Evolutionary conservation across 1,284 basidiomycete species (phyloP), one percentile per base, ranked within the genome.

Genomic region (Dichomitus squalens): DNA sequence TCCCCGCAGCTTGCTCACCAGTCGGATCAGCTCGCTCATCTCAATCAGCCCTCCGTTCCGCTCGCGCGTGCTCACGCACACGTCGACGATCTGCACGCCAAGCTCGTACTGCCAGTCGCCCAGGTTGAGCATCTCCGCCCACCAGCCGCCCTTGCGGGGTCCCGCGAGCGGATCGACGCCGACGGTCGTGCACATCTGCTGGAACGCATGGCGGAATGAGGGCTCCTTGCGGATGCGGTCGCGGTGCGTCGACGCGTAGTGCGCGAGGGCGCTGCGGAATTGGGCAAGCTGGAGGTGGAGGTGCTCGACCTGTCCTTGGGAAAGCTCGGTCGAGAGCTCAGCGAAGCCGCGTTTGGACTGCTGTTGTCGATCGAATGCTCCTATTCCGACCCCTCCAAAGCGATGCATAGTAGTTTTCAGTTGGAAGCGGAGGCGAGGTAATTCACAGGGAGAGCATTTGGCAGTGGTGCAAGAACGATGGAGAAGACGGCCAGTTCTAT

Each of bases 81-180:
- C 86, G 71, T 99, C 96, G 48, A 99, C 95, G 61, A 99, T 91
- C 77, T 99, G 96, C 25, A 98, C 93, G 2, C 94, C 94, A 1
- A 99, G 84, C 68, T 97, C 96, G 71, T 94, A 93, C 68, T 95
- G 91, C 93, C 94, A 99, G 71, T 99, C 97, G 7, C 93, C 87
- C 50, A 92, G 73, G 0, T 93, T 93, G 16, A 98, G 81, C 67
- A 94, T 77, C 70, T 95, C 95, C 21, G 85, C 88, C 88, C 91
- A 93, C 90, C 92, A 95, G 2, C 94, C 87, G n/a, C 91, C 91
- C 60, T 87, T 88, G 23, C 88, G 76, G 0, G 90, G 90, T 0
- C 92, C 92, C 1, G 92, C 91, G 18, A 99, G 83, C 0, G 97
- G 96, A 72, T 99, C 97, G 18, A 99, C 93, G 27, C 95, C 95